phyloP scores from a whole-genome alignment of 805 yeast genomes.

The Suhomyces kilbournensis region DNA sequence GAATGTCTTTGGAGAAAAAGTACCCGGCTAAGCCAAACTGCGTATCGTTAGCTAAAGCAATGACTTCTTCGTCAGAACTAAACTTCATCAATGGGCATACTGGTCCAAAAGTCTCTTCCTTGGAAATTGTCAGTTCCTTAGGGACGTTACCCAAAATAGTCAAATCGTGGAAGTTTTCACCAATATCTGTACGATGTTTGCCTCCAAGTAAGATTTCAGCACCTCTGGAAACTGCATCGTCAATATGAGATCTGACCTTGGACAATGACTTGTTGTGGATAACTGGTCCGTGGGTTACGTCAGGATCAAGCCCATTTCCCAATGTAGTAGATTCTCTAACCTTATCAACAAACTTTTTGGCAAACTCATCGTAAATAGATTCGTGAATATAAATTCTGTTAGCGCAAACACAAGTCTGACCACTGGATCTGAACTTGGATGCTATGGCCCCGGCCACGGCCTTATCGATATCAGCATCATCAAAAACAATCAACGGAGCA shows the following conservation, averaged over 20 bases:
- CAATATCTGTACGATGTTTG: slow-evolving; percentile 48
- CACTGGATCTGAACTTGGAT: slow-evolving; percentile 70
- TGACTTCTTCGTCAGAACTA: slow-evolving; percentile 59
- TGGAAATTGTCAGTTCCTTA: slow-evolving; percentile 50
- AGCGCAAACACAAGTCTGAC: slow-evolving; percentile 82
- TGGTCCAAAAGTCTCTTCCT: slow-evolving; percentile 84
- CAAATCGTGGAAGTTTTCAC: slow-evolving; percentile 63
- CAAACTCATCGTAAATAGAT: slow-evolving; percentile 60
- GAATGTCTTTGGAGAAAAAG: slow-evolving; percentile 56
- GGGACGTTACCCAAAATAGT: slow-evolving; percentile 65
- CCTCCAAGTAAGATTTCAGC: slow-evolving; percentile 70
- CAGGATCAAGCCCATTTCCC: slow-evolving; percentile 60
- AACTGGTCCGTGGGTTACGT: slow-evolving; percentile 74
- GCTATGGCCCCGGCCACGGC: slow-evolving; percentile 68
- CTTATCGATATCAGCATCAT: slow-evolving; percentile 63
- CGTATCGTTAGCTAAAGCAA: slow-evolving; percentile 59
- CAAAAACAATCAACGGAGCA: slow-evolving; percentile 74
- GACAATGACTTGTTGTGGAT: slow-evolving; percentile 60
- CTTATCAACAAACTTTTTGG: slow-evolving; percentile 44
- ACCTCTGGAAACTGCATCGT: slow-evolving; percentile 64
- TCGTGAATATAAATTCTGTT: slow-evolving; percentile 68
- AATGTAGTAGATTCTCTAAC: slow-evolving; percentile 39
- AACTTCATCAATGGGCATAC: slow-evolving; percentile 69
- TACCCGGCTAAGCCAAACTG: slow-evolving; percentile 79
- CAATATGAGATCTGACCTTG: slow-evolving; percentile 60